These are phyloP conservation scores for Termitomyces sp. DNA, from an alignment of 1,284 basidiomycete species.

Conservation along the genomic window DNA sequence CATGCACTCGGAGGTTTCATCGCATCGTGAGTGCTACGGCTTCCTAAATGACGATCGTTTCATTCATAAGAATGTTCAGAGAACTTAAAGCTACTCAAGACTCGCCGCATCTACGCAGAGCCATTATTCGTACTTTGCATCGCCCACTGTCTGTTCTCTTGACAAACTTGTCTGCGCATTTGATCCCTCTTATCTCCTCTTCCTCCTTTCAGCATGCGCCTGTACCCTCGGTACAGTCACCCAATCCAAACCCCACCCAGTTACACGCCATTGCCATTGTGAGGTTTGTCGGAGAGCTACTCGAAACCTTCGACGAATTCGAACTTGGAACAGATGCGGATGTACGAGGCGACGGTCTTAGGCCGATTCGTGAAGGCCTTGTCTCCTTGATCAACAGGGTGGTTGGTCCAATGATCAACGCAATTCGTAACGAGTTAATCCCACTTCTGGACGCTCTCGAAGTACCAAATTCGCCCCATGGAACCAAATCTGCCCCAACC, in stretches of 20 bases:
- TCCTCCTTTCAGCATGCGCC: constrained; percentile 52
- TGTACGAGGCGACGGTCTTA: constrained; percentile 58
- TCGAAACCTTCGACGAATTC: constrained; percentile 63
- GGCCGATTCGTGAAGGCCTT: constrained; percentile 59
- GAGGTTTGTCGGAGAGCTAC: constrained; percentile 64
- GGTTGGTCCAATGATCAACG: constrained; percentile 55
- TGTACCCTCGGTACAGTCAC: constrained; percentile 44
- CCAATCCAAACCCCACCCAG: constrained; percentile 61
- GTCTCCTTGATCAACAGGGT: constrained; percentile 62
- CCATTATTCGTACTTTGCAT: constrained; percentile 67
- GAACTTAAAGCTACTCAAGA: constrained; percentile 62
- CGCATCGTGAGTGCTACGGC: constrained; percentile 47
- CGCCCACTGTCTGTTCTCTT: constrained; percentile 70
- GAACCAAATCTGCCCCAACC: constrained; percentile 29
- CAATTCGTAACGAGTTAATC: constrained; percentile 57
- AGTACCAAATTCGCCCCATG: constrained; percentile 28
- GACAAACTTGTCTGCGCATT: constrained; percentile 60
- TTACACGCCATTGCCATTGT: constrained; percentile 64
- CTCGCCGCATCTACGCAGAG: constrained; percentile 60
- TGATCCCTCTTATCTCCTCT: constrained; percentile 62
- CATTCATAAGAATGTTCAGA: constrained; percentile 34
- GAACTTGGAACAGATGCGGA: constrained; percentile 58
- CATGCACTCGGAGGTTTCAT: constrained; percentile 61
- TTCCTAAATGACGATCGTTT: constrained; percentile 14
- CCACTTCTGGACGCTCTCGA: constrained; percentile 62